Conservation (phyloP, 2,329 filamentous ascomycete genomes). For the Colletotrichum cuscutae region DNA sequence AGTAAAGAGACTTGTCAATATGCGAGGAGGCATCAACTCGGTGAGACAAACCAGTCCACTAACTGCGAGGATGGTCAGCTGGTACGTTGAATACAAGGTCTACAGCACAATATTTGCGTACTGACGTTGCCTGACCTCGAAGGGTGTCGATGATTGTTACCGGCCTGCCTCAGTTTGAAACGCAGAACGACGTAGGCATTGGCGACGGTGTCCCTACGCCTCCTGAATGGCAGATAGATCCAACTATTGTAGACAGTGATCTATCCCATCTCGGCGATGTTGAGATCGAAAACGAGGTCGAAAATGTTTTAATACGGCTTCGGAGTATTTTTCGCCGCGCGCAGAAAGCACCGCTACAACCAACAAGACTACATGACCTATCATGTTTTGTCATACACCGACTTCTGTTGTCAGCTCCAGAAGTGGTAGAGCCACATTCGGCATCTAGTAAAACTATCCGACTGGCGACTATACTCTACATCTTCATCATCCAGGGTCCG, state of each 20-base stretch:
- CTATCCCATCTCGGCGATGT: slow-evolving; percentile 35
- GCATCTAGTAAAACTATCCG: slow-evolving; percentile 56
- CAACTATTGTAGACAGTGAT: slow-evolving; percentile 12
- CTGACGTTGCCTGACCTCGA: not conserved
- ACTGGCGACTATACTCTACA: slow-evolving; percentile 58
- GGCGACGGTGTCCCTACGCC: slow-evolving; percentile 61
- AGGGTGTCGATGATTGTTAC: slow-evolving; percentile 69
- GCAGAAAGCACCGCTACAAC: slow-evolving; percentile 41
- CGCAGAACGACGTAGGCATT: slow-evolving; percentile 58
- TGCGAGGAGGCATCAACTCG: slow-evolving; percentile 61
- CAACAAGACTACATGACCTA: slow-evolving; percentile 62
- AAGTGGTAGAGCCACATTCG: not conserved
- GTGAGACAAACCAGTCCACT: slow-evolving; percentile 61
- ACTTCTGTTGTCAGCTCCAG: slow-evolving; percentile 47
- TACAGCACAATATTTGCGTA: too few species aligned
- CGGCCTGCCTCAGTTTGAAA: slow-evolving; percentile 62
- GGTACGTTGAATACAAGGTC: slow-evolving; percentile 47
- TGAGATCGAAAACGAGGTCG: slow-evolving; percentile 44
- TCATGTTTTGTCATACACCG: slow-evolving; percentile 65
- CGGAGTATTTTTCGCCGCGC: slow-evolving; percentile 35
- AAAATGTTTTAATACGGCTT: not conserved
- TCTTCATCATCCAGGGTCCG: slow-evolving; percentile 64
- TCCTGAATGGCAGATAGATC: slow-evolving; percentile 56
- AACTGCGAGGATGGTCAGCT: slow-evolving; percentile 65
- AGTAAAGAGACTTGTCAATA: slow-evolving; percentile 57